Evolutionary conservation across 805 yeast species (phyloP).

Genomic region (Barnettozyma sucrosica): DNA sequence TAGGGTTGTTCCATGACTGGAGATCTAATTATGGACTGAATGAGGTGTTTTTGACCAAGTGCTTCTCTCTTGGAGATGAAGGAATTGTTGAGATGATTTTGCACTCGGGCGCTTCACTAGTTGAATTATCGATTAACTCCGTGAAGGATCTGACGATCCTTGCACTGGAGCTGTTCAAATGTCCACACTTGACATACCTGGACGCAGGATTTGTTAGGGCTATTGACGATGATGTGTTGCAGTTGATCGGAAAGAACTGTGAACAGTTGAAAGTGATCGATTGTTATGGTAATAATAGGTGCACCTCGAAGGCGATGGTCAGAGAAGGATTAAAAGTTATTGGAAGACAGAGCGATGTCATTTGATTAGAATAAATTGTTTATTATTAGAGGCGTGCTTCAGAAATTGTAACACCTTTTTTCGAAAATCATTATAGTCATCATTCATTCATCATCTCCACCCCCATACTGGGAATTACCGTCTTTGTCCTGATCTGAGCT

Average conservation of each 20-base stretch:
- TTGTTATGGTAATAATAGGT: constrained; percentile 73
- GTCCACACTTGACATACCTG: constrained; percentile 57
- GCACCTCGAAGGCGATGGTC: constrained; percentile 48
- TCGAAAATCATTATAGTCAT: background rate
- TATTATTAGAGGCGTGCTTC: background rate
- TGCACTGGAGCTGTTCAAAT: constrained; percentile 43
- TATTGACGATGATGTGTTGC: constrained; percentile 65
- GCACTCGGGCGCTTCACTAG: constrained; percentile 62
- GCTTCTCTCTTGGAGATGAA: constrained; percentile 57
- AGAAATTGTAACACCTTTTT: background rate
- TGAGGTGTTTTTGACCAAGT: constrained; percentile 56
- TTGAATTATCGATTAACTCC: constrained; percentile 70
- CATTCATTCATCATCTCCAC: background rate
- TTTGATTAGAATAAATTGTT: background rate
- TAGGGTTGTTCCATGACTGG: constrained; percentile 54
- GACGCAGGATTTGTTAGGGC: constrained; percentile 79
- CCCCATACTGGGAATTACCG: background rate
- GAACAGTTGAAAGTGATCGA: constrained; percentile 61
- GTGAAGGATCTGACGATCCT: constrained; percentile 48
- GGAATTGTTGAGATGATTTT: constrained; percentile 53
- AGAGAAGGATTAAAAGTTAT: constrained; percentile 55
- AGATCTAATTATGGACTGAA: constrained; percentile 49
- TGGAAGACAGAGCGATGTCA: constrained; percentile 64
- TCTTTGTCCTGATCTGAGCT: constrained; percentile 14
- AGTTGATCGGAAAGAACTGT: constrained; percentile 51